Percentiles rank a stretch among this genome's conserved stretches.
Conservation (phyloP, 371 early-diverging fungal genomes). For the Coemansia sp. region DNA sequence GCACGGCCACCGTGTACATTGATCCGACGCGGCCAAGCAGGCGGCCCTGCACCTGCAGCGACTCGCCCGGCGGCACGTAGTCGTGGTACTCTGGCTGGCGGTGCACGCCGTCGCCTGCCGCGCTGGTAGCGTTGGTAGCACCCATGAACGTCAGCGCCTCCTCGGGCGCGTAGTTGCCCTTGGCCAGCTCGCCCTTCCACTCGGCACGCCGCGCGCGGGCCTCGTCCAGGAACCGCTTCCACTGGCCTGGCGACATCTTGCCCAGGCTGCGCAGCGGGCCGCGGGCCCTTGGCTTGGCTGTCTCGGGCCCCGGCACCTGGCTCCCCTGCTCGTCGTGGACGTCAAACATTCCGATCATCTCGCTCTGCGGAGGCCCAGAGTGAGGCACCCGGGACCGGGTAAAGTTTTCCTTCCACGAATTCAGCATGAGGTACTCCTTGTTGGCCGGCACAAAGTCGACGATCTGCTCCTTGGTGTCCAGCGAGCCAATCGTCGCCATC, state of each 20-base stretch:
- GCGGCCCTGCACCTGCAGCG: conserved; percentile 63
- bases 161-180: conserved; percentile 44
- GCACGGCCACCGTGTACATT: conserved; percentile 64
- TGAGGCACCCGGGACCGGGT: conserved; percentile 58
- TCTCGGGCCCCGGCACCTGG: background rate
- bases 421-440: conserved; percentile 33
- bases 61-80: conserved; percentile 47
- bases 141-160: conserved; percentile 54
- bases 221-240: conserved; percentile 58
- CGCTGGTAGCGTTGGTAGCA: conserved; percentile 31
- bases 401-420: conserved; percentile 65
- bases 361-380: background rate
- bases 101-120: conserved; percentile 29
- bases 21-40: conserved; percentile 55
- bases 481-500: conserved; percentile 58
- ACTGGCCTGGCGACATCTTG: conserved; percentile 61
- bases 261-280: conserved; percentile 53
- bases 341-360: conserved; percentile 1
- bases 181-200: conserved; percentile 56
- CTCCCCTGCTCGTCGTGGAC: background rate
- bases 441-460: conserved; percentile 68
- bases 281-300: background rate
- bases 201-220: conserved; percentile 54
- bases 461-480: conserved; percentile 74
- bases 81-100: conserved; percentile 49